Evolutionary conservation across 441 rosid genomes (phyloP).

Genomic region (Euphorbia schlechtendalii): DNA sequence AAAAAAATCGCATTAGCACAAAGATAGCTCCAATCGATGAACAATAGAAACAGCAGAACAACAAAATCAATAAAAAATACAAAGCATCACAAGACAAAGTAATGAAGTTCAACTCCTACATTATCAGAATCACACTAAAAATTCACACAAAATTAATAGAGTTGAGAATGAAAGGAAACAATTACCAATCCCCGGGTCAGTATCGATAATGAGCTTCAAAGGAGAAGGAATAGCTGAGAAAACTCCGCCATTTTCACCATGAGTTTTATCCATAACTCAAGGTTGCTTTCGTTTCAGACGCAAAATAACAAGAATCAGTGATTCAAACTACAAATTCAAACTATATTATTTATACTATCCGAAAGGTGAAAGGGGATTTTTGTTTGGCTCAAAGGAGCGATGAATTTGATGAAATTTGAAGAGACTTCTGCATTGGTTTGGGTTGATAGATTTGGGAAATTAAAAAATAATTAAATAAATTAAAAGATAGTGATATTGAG

Average conservation of each 20-base stretch:
- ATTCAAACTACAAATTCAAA: neutral
- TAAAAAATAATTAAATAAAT: too few species aligned
- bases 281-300: too few species aligned
- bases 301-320: neutral
- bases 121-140: neutral
- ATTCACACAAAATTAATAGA: too few species aligned
- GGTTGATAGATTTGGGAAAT: too few species aligned
- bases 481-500: too few species aligned
- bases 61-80: neutral
- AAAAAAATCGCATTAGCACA: neutral
- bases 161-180: neutral
- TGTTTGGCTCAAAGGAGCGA: too few species aligned
- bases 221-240: conserved; percentile 22
- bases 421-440: neutral
- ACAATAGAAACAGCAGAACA: neutral
- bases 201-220: conserved; percentile 79
- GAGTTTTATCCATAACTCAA: conserved; percentile 29
- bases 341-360: neutral
- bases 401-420: neutral
- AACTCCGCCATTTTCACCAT: conserved; percentile 24
- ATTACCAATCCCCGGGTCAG: conserved; percentile 95
- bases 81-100: too few species aligned
- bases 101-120: neutral
- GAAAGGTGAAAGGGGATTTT: neutral
- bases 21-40: neutral